phyloP scores from a whole-genome alignment of 2,329 filamentous ascomycete genomes.

The Colletotrichum aenigma region DNA sequence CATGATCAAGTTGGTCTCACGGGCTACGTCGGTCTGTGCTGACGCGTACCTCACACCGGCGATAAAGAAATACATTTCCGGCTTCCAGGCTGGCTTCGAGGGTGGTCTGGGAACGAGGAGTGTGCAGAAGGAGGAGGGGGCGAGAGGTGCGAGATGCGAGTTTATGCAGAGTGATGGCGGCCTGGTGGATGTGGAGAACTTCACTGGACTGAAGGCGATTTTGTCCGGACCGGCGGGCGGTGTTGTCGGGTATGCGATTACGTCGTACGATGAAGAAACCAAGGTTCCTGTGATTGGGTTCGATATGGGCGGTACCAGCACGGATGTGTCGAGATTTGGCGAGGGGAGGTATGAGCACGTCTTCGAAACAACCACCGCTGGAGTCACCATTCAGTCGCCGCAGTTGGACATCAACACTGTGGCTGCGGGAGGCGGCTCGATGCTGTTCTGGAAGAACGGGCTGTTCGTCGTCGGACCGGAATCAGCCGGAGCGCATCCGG shows the following conservation, averaged over 20 bases:
- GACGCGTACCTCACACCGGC: slow-evolving; percentile 82
- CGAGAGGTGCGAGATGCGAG: slow-evolving; percentile 80
- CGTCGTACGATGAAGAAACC: slow-evolving; percentile 83
- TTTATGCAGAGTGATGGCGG: slow-evolving; percentile 93
- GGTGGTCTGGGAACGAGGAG: slow-evolving; percentile 80
- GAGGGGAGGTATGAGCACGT: slow-evolving; percentile 89
- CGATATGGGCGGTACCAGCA: slow-evolving; percentile 94
- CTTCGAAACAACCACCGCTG: slow-evolving; percentile 91
- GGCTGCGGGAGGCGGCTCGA: slow-evolving; percentile 84
- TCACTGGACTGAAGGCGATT: slow-evolving; percentile 85
- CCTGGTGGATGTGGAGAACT: slow-evolving; percentile 75
- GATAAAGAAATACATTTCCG: slow-evolving; percentile 75
- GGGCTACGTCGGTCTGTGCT: slow-evolving; percentile 78
- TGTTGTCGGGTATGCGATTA: slow-evolving; percentile 90
- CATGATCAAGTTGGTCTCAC: slow-evolving; percentile 84
- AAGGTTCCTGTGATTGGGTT: slow-evolving; percentile 90
- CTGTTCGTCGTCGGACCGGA: slow-evolving; percentile 91
- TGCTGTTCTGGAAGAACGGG: slow-evolving; percentile 86
- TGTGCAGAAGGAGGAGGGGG: slow-evolving; percentile 68
- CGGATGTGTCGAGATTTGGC: slow-evolving; percentile 87
- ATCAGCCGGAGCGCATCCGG: slow-evolving; percentile 86
- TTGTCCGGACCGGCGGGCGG: slow-evolving; percentile 91
- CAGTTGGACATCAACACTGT: slow-evolving; percentile 96
- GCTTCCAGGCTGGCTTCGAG: slow-evolving; percentile 80
- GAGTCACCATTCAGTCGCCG: slow-evolving; percentile 91